Evolutionary conservation across 2,329 filamentous ascomycete species (phyloP).

Genomic region (Stylonectria norvegica): DNA sequence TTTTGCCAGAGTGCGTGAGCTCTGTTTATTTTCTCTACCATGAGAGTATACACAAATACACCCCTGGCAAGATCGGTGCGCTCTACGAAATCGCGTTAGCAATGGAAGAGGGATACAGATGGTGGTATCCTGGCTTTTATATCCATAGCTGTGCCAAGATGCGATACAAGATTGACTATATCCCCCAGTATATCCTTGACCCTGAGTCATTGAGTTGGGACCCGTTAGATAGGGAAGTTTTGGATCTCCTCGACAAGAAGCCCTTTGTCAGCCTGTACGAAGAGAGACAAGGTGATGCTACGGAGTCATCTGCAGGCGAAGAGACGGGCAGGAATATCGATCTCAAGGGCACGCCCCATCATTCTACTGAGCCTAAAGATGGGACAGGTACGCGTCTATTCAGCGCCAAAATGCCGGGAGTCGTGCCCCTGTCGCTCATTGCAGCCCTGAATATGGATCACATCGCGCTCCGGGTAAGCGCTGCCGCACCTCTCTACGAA

Average conservation of each 20-base stretch:
- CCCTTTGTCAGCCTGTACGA: conserved; percentile 52
- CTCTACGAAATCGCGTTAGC: conserved; percentile 70
- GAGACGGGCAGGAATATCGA: not conserved
- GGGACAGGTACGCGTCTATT: conserved; percentile 44
- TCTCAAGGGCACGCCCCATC: conserved; percentile 1
- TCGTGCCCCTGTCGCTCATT: conserved; percentile 55
- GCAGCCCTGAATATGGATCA: conserved; percentile 54
- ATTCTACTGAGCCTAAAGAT: conserved; percentile 15
- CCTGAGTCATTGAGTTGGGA: conserved; percentile 64
- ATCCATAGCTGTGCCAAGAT: conserved; percentile 81
- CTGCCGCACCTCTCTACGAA: conserved; percentile 36
- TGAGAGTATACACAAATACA: conserved; percentile 65
- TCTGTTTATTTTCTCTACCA: conserved; percentile 83
- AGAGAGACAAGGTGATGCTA: conserved; percentile 25
- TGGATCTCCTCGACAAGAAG: conserved; percentile 50
- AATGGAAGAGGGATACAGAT: conserved; percentile 64
- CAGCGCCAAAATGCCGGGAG: conserved; percentile 62
- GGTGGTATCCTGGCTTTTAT: conserved; percentile 80
- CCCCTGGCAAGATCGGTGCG: conserved; percentile 73
- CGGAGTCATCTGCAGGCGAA: conserved; percentile 6
- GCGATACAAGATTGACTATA: conserved; percentile 79
- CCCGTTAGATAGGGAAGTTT: conserved; percentile 49
- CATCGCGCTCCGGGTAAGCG: conserved; percentile 52
- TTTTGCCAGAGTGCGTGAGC: conserved; percentile 73
- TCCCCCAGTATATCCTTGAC: conserved; percentile 70